phyloP scores from a whole-genome alignment of 768 basidiomycete genomes.

The Collybia sordida region DNA sequence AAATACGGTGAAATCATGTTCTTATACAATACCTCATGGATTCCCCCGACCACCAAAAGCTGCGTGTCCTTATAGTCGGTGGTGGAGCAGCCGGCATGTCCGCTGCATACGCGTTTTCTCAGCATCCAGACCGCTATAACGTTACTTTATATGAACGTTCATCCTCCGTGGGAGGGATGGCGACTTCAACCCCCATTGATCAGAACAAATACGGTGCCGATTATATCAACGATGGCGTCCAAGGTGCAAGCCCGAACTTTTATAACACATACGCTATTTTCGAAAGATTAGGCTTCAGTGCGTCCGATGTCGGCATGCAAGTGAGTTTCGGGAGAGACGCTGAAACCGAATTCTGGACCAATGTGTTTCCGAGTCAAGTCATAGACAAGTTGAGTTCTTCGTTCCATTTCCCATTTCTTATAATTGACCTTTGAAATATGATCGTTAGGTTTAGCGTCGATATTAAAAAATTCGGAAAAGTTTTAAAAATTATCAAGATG shows the following conservation, averaged over 20 bases:
- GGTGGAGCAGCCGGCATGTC: constrained; percentile 31
- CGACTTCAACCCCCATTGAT: constrained; percentile 25
- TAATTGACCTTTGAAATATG: neutral
- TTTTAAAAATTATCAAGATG: constrained; percentile 27
- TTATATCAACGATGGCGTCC: constrained; percentile 32
- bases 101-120: constrained; percentile 30
- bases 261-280: constrained; percentile 30
- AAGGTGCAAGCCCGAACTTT: constrained; percentile 30
- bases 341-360: constrained; percentile 28
- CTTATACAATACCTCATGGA: neutral
- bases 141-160: constrained; percentile 28
- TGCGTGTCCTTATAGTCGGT: constrained; percentile 27
- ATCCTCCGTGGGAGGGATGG: constrained; percentile 26
- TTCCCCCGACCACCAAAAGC: constrained; percentile 7
- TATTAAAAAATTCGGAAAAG: constrained; percentile 29
- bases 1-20: no score
- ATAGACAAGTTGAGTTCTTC: constrained; percentile 21
- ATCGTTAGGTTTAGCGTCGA: constrained; percentile 21
- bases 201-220: constrained; percentile 24
- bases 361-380: constrained; percentile 28
- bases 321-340: constrained; percentile 29
- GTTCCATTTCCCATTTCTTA: neutral
- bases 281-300: constrained; percentile 26
- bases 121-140: constrained; percentile 25
- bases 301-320: constrained; percentile 29